These are phyloP conservation scores for Pythium rishiriense DNA, from an alignment of 352 stramenopile species.

Conservation along the genomic window DNA sequence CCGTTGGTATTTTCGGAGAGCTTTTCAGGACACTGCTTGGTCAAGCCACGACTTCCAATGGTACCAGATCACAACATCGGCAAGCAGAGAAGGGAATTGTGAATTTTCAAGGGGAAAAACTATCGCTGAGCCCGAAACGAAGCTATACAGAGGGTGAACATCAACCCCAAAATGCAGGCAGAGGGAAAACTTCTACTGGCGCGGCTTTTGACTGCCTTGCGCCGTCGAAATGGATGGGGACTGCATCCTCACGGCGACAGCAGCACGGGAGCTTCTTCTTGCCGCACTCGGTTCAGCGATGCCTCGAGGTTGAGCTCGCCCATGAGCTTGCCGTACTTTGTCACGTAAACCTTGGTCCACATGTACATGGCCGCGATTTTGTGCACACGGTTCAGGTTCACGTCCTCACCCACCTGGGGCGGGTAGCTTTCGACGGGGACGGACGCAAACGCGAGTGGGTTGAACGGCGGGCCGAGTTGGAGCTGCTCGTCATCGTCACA, in stretches of 20 bases:
- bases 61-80: too few species aligned
- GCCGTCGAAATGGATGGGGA: neutral
- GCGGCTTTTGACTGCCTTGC: too few species aligned
- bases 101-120: neutral
- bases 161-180: too few species aligned
- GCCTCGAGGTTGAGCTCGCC: slow-evolving; percentile 70
- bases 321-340: slow-evolving; percentile 65
- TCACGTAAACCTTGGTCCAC: slow-evolving; percentile 83
- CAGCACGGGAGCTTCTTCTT: slow-evolving; percentile 52
- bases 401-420: slow-evolving; percentile 67
- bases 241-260: slow-evolving; percentile 29
- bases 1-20: slow-evolving; percentile 21
- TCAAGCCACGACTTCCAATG: too few species aligned
- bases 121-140: neutral
- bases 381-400: slow-evolving; percentile 73
- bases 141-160: slow-evolving; percentile 11
- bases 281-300: slow-evolving; percentile 51
- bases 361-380: slow-evolving; percentile 79
- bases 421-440: slow-evolving; percentile 79
- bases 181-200: too few species aligned
- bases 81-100: slow-evolving; percentile 6
- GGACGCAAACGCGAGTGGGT: slow-evolving; percentile 57
- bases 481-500: slow-evolving; percentile 41
- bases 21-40: too few species aligned
- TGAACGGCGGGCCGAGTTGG: slow-evolving; percentile 67